phyloP scores from a whole-genome alignment of 352 stramenopile genomes.

The Phytophthora cryptogea region DNA sequence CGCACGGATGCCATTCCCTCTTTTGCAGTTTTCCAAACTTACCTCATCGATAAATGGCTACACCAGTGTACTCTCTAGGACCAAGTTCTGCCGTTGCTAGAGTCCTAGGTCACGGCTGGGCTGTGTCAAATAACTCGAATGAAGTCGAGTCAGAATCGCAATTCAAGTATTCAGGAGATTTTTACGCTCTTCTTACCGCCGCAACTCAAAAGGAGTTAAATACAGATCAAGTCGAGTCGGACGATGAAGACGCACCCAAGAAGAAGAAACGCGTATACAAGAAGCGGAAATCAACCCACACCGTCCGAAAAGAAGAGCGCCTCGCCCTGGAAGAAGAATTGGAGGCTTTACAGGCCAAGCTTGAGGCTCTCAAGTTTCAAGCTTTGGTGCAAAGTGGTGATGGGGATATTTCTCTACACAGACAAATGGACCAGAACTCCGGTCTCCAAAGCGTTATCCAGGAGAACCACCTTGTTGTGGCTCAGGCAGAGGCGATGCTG shows the following conservation, averaged over 20 bases:
- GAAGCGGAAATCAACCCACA: conserved; percentile 42
- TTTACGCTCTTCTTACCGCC: conserved; percentile 1
- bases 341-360: conserved; percentile 11
- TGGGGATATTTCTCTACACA: background rate
- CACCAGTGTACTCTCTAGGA: background rate
- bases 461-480: conserved; percentile 22
- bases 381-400: conserved; percentile 4
- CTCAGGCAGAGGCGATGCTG: conserved; percentile 12
- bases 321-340: conserved; percentile 25
- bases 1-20: background rate
- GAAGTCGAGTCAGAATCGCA: background rate
- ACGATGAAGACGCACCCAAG: background rate
- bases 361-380: conserved; percentile 27
- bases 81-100: background rate
- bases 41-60: background rate
- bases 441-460: conserved; percentile 12
- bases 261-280: conserved; percentile 39
- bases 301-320: conserved; percentile 40
- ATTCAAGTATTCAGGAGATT: background rate
- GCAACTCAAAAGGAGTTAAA: conserved; percentile 1
- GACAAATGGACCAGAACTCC: conserved; percentile 3
- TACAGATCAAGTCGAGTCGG: background rate
- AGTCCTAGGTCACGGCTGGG: conserved; percentile 1
- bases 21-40: conserved; percentile 1
- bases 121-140: background rate